Evolutionary conservation across 345 rosid species (phyloP).

Genomic region (Syzygium jambos): DNA sequence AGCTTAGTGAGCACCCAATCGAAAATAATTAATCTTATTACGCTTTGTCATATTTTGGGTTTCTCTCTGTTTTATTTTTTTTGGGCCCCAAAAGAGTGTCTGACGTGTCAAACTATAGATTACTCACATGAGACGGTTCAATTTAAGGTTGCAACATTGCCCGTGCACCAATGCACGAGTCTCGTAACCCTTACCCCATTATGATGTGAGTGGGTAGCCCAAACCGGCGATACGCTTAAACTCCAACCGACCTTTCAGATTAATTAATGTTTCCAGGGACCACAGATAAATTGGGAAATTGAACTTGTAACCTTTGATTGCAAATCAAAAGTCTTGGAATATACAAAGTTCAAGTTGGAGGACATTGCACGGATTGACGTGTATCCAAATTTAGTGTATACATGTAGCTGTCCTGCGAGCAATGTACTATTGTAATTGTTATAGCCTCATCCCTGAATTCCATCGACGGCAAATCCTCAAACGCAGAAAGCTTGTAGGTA

Average conservation of each 20-base stretch:
- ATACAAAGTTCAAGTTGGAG: not conserved
- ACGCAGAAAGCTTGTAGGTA: not conserved
- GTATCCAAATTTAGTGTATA: not conserved
- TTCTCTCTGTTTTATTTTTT: no score
- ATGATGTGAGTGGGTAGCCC: not conserved
- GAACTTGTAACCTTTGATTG: not conserved
- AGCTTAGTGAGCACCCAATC: not conserved
- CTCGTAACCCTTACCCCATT: not conserved
- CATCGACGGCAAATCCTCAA: not conserved
- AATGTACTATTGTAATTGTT: not conserved
- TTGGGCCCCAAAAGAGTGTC: no score
- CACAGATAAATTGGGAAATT: not conserved
- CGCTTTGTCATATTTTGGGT: not conserved
- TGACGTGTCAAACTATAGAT: not conserved
- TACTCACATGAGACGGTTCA: not conserved
- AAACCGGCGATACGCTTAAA: not conserved
- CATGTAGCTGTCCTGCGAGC: not conserved
- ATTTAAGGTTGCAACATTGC: not conserved
- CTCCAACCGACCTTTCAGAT: not conserved
- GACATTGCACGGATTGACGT: not conserved
- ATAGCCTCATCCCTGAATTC: not conserved
- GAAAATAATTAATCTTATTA: not conserved
- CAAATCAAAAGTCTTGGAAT: not conserved
- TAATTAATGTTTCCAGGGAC: not conserved
- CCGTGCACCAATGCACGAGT: not conserved